Conservation (phyloP, 164 flowering plant species). For the Cinnamomum chago region DNA sequence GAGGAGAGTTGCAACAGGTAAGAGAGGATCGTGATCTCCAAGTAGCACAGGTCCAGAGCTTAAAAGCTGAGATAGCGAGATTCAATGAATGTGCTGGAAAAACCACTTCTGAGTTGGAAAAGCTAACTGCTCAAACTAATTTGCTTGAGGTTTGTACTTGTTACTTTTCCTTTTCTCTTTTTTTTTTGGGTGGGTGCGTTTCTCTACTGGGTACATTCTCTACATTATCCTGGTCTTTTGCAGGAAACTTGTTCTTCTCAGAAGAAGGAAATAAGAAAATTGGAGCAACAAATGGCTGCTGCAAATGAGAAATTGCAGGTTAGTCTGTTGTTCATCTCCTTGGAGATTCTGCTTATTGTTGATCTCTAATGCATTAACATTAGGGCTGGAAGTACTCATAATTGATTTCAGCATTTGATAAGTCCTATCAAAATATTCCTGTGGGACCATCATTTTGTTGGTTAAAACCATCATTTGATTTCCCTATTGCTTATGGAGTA, state of each 20-base stretch:
- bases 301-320: conserved; percentile 74
- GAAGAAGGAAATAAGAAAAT: conserved; percentile 36
- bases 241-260: conserved; percentile 67
- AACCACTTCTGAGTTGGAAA: conserved; percentile 43
- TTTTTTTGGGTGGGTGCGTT: too few species aligned
- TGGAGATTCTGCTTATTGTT: background rate
- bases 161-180: too few species aligned
- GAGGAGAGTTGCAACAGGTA: conserved; percentile 50
- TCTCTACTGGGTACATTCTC: background rate
- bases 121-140: conserved; percentile 36
- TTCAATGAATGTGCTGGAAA: conserved; percentile 50
- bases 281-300: conserved; percentile 54
- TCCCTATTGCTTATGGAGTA: background rate
- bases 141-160: conserved; percentile 54
- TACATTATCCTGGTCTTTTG: conserved; percentile 1
- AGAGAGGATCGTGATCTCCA: conserved; percentile 65
- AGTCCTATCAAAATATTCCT: background rate
- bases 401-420: background rate
- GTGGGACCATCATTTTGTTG: background rate
- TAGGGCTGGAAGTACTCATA: too few species aligned
- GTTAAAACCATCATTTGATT: background rate
- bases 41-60: conserved; percentile 27
- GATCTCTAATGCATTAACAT: background rate
- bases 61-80: conserved; percentile 39
- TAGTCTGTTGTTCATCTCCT: background rate